Evolutionary conservation across 257 asterid genomes (phyloP).

Genomic region (Solanum ossicruentum): DNA sequence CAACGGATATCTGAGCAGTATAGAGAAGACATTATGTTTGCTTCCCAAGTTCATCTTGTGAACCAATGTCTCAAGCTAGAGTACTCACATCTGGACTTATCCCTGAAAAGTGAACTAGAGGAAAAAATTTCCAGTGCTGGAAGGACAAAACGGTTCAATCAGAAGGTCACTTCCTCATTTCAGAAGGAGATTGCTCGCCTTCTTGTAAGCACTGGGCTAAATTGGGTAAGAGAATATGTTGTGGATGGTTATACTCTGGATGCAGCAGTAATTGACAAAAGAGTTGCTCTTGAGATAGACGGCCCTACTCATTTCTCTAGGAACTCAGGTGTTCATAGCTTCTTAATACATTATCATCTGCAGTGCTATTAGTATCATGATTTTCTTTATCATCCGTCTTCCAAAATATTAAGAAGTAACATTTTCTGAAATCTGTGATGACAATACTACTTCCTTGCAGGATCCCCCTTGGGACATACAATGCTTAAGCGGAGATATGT

Average conservation of each 20-base stretch:
- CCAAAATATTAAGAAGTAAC: neutral
- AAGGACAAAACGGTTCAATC: conserved; percentile 66
- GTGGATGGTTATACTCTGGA: conserved; percentile 87
- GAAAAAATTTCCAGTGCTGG: conserved; percentile 50
- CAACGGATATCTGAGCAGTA: conserved; percentile 49
- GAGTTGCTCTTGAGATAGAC: conserved; percentile 83
- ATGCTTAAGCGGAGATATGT: conserved; percentile 73
- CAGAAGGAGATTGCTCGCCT: conserved; percentile 91
- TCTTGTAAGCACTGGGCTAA: conserved; percentile 83
- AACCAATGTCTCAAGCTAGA: conserved; percentile 70
- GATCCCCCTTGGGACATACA: conserved; percentile 76
- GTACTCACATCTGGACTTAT: conserved; percentile 44
- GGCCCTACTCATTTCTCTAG: conserved; percentile 97
- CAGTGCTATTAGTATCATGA: neutral
- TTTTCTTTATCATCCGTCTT: neutral
- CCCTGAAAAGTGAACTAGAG: conserved; percentile 46
- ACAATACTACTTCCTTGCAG: conserved; percentile 25
- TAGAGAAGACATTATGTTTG: conserved; percentile 68
- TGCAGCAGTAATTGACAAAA: conserved; percentile 57
- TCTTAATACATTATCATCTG: neutral
- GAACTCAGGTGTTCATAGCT: conserved; percentile 48
- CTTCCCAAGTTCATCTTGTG: conserved; percentile 74
- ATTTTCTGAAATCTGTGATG: neutral
- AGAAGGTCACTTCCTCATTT: conserved; percentile 75
- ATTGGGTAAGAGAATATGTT: conserved; percentile 70